Conservation (phyloP, 805 yeast species). For the Myxozyma sirexii region DNA sequence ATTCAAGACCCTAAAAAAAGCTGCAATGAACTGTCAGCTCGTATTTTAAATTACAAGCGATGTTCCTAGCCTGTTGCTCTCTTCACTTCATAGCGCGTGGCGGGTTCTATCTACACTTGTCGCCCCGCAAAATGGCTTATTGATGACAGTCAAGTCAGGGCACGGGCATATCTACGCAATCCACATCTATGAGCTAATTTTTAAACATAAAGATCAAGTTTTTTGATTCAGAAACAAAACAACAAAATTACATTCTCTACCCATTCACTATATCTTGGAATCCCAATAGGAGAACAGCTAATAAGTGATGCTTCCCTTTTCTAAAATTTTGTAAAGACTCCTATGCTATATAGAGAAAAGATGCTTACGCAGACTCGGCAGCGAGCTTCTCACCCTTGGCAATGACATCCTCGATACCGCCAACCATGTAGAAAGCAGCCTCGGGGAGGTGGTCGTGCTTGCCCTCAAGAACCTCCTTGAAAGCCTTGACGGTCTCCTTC, state of each 20-base stretch:
- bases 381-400: slow-evolving; percentile 99
- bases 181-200: background rate
- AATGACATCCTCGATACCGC: slow-evolving; percentile 98
- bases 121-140: no score
- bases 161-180: background rate
- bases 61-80: no score
- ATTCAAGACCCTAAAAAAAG: no score
- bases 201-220: slow-evolving; percentile 2
- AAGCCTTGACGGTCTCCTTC: slow-evolving; percentile 90
- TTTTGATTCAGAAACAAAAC: slow-evolving; percentile 8
- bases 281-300: background rate
- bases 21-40: no score
- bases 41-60: no score
- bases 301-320: background rate
- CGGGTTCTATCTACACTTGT: no score
- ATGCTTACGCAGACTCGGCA: slow-evolving; percentile 36
- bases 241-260: slow-evolving; percentile 11
- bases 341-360: slow-evolving; percentile 3
- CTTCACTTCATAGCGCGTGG: no score
- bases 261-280: slow-evolving; percentile 1
- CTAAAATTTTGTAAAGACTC: slow-evolving; percentile 10
- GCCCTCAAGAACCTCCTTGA: slow-evolving; percentile 97
- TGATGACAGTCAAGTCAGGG: no score
- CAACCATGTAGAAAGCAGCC: slow-evolving; percentile 99
- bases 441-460: slow-evolving; percentile 99